A percentile compares a stretch with the other conserved stretches of the same genome.
Conservation (phyloP, 1,284 basidiomycete species). For the Schizophyllum commune region DNA sequence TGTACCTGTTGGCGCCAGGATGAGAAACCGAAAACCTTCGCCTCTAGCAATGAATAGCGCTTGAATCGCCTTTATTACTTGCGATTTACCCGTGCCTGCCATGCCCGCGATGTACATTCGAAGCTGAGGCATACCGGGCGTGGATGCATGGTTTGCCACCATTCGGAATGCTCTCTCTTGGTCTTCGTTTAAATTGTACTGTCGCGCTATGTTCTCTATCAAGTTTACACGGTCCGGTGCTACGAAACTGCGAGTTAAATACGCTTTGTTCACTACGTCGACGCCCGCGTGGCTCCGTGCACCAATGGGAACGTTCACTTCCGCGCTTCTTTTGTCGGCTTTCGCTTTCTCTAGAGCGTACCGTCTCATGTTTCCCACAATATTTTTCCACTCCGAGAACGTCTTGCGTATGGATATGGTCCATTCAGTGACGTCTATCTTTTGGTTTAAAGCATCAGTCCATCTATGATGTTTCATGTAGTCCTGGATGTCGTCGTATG, state of each 20-base stretch:
- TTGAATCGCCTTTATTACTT: slow-evolving; percentile 29
- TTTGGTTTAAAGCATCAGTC: too few species aligned
- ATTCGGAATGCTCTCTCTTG: slow-evolving; percentile 27
- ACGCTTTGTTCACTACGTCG: not conserved
- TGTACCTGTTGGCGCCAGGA: slow-evolving; percentile 27
- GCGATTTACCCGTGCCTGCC: slow-evolving; percentile 35
- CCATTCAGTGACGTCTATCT: too few species aligned
- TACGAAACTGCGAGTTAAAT: too few species aligned
- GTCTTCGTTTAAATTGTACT: slow-evolving; percentile 19
- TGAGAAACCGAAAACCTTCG: slow-evolving; percentile 21
- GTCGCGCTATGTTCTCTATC: too few species aligned
- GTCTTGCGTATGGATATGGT: too few species aligned
- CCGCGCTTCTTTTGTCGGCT: too few species aligned
- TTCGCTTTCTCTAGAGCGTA: too few species aligned
- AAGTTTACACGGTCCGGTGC: not conserved
- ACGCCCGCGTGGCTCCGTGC: too few species aligned
- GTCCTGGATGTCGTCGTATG: too few species aligned
- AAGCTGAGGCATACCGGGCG: not conserved
- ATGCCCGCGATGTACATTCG: slow-evolving; percentile 32
- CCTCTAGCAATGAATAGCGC: slow-evolving; percentile 18
- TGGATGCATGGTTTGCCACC: slow-evolving; percentile 21
- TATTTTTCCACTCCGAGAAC: too few species aligned
- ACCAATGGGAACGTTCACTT: not conserved
- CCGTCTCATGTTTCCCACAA: too few species aligned
- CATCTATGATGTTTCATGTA: too few species aligned